Evolutionary conservation across 2,329 filamentous ascomycete species (phyloP).

Genomic region (Cladosporium halotolerans): DNA sequence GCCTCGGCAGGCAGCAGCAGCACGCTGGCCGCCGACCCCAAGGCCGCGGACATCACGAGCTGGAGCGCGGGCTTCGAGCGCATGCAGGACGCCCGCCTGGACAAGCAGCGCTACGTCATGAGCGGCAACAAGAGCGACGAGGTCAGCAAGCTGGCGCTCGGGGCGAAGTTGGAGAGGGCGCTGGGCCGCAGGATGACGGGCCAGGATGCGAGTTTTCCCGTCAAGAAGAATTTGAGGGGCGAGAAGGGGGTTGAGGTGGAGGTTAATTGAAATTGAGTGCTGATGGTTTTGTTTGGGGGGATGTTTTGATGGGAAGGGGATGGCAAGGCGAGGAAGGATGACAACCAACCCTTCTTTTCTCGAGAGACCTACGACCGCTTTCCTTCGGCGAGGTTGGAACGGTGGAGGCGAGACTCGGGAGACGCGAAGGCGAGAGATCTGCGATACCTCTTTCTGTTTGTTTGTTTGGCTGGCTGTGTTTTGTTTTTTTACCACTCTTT

Average conservation of each 20-base stretch:
- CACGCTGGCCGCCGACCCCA: conserved; percentile 39
- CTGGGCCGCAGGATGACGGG: conserved; percentile 78
- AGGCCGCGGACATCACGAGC: conserved; percentile 61
- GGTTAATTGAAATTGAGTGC: neutral
- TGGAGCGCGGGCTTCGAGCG: conserved; percentile 76
- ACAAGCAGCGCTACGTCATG: conserved; percentile 73
- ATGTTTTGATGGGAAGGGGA: no score
- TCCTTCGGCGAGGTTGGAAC: no score
- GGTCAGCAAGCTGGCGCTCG: conserved; percentile 78
- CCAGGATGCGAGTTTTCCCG: conserved; percentile 76
- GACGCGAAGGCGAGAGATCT: no score
- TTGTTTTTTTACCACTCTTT: no score
- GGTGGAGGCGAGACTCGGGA: no score
- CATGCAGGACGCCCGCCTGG: conserved; percentile 81
- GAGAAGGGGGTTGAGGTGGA: conserved; percentile 11
- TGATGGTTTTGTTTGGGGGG: no score
- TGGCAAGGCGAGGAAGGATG: no score
- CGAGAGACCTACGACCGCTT: no score
- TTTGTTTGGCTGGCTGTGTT: no score
- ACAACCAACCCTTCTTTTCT: no score
- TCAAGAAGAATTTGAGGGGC: neutral
- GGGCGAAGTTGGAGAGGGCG: conserved; percentile 84
- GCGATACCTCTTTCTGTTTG: no score
- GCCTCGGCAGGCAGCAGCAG: conserved; percentile 20
- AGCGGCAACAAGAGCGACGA: conserved; percentile 74